Evolutionary conservation across 148 eudicot species (phyloP).

Genomic region (Rhododendron vialii): DNA sequence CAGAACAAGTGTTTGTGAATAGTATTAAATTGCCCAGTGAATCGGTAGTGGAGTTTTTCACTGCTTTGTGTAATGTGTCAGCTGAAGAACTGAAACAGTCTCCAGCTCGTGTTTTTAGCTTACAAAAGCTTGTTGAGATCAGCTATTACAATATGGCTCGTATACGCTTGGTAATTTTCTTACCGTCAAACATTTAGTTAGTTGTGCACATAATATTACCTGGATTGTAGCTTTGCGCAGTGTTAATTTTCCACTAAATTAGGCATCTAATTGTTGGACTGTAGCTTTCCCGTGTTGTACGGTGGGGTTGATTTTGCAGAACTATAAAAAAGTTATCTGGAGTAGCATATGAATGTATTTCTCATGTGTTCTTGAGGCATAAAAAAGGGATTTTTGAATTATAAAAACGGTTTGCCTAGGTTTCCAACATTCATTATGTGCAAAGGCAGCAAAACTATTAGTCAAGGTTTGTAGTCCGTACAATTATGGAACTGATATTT

Average conservation of each 20-base stretch:
- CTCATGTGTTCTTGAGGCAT: background rate
- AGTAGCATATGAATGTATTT: background rate
- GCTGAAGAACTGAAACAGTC: constrained; percentile 88
- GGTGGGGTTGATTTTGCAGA: background rate
- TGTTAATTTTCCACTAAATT: background rate
- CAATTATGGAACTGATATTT: background rate
- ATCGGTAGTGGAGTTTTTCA: constrained; percentile 94
- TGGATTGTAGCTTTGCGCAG: background rate
- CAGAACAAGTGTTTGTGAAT: constrained; percentile 86
- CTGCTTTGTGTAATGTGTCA: constrained; percentile 87
- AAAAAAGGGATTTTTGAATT: background rate
- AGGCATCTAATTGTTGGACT: background rate
- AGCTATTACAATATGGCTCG: constrained; percentile 99
- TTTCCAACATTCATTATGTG: background rate
- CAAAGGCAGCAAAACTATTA: background rate
- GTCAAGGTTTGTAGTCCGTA: background rate
- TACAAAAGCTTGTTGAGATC: constrained; percentile 97
- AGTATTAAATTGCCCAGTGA: constrained; percentile 91
- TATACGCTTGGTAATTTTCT: constrained; percentile 83
- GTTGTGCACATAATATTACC: background rate
- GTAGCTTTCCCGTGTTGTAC: background rate
- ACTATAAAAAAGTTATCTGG: background rate
- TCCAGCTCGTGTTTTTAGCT: constrained; percentile 95
- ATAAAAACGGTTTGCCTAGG: background rate
- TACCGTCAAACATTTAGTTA: background rate